These are phyloP conservation scores for Ascodesmis nigricans DNA, from an alignment of 495 filamentous ascomycete species.

Conservation along the genomic window DNA sequence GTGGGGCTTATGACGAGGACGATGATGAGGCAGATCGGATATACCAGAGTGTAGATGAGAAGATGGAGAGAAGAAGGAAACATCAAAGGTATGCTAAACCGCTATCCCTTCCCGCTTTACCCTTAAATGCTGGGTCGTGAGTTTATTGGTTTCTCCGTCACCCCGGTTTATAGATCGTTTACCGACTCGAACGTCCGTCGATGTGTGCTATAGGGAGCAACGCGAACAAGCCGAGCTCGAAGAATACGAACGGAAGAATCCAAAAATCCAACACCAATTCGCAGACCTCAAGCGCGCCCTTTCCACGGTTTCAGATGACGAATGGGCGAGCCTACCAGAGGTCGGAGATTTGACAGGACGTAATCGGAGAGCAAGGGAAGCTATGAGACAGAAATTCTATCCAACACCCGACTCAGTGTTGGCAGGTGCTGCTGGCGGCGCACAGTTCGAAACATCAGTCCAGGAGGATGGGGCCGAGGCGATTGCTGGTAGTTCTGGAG, in stretches of 20 bases:
- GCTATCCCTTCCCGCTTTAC: slow-evolving; percentile 7
- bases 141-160: slow-evolving; percentile 12
- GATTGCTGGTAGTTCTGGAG: slow-evolving; percentile 22
- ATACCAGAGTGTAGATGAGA: slow-evolving; percentile 86
- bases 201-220: slow-evolving; percentile 52
- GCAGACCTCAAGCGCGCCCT: slow-evolving; percentile 84
- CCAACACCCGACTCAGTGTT: slow-evolving; percentile 94
- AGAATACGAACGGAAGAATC: slow-evolving; percentile 89
- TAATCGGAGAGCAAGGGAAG: slow-evolving; percentile 65
- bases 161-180: slow-evolving; percentile 47
- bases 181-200: slow-evolving; percentile 43
- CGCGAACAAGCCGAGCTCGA: slow-evolving; percentile 77
- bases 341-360: slow-evolving; percentile 91
- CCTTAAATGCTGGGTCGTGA: background rate
- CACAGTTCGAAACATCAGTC: slow-evolving; percentile 66
- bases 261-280: slow-evolving; percentile 97
- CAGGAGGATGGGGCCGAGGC: slow-evolving; percentile 46
- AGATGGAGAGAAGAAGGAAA: slow-evolving; percentile 75
- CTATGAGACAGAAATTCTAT: slow-evolving; percentile 68
- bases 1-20: slow-evolving; percentile 81
- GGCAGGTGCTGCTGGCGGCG: slow-evolving; percentile 54
- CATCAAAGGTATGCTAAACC: slow-evolving; percentile 60
- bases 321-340: slow-evolving; percentile 89
- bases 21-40: slow-evolving; percentile 95
- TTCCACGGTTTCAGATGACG: slow-evolving; percentile 73